Conservation (phyloP, 371 early-diverging fungal genomes). For the Rhizomucor miehei region DNA sequence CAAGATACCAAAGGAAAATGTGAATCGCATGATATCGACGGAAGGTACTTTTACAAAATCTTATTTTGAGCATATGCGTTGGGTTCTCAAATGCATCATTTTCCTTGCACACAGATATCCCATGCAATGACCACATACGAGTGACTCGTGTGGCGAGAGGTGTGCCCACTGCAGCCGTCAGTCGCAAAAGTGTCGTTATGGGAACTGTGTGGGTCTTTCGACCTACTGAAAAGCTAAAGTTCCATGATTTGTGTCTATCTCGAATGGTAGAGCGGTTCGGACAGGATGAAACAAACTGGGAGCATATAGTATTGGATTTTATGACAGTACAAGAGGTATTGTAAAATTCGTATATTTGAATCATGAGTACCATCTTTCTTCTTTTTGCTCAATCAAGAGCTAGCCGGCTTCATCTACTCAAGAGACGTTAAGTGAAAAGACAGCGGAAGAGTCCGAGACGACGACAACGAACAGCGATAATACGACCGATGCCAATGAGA, state of each 20-base stretch:
- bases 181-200: constrained; percentile 84
- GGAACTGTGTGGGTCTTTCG: constrained; percentile 90
- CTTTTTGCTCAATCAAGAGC: too few relatives aligned
- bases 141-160: constrained; percentile 39
- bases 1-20: constrained; percentile 60
- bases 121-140: constrained; percentile 16
- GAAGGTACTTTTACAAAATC: too few relatives aligned
- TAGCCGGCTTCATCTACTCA: too few relatives aligned
- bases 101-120: too few relatives aligned
- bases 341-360: not conserved
- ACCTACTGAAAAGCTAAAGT: constrained; percentile 47
- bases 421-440: too few relatives aligned
- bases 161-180: constrained; percentile 75
- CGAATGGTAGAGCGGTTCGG: constrained; percentile 89
- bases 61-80: too few relatives aligned
- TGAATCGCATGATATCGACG: constrained; percentile 52
- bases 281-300: constrained; percentile 75
- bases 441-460: too few relatives aligned
- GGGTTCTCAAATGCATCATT: too few relatives aligned
- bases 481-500: not conserved
- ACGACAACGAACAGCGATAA: too few relatives aligned
- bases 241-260: constrained; percentile 70
- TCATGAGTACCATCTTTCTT: too few relatives aligned
- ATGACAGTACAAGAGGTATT: constrained; percentile 15
- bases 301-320: constrained; percentile 60